A percentile compares a stretch with the other conserved stretches of the same genome.
Conservation (phyloP, 768 basidiomycete genomes). For the Termitomyces sp. region DNA sequence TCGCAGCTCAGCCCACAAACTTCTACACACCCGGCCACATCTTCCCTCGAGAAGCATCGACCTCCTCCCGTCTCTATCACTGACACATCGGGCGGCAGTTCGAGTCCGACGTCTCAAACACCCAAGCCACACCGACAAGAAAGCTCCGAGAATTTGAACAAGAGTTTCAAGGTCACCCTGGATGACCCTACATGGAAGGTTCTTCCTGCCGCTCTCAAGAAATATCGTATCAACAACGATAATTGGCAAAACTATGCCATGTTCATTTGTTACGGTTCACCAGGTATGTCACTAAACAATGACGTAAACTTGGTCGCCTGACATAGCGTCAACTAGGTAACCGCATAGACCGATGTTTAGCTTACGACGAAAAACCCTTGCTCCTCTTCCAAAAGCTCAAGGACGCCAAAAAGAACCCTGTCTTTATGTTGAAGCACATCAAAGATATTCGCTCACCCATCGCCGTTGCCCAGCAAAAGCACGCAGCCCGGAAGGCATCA, state of each 20-base stretch:
- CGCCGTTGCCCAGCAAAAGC: slow-evolving; percentile 94
- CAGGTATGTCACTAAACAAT: slow-evolving; percentile 48
- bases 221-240: slow-evolving; percentile 97
- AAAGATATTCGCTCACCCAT: slow-evolving; percentile 97
- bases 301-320: neutral
- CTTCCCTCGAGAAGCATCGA: slow-evolving; percentile 26
- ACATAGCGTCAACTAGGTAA: slow-evolving; percentile 38
- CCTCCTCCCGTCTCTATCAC: slow-evolving; percentile 24
- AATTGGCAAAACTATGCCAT: slow-evolving; percentile 99
- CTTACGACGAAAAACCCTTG: slow-evolving; percentile 96
- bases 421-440: slow-evolving; percentile 98
- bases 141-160: slow-evolving; percentile 63
- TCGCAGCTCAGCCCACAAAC: slow-evolving; percentile 19
- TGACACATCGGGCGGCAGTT: slow-evolving; percentile 23
- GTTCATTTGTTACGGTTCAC: slow-evolving; percentile 96
- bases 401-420: slow-evolving; percentile 95
- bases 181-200: slow-evolving; percentile 99
- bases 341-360: slow-evolving; percentile 87
- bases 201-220: slow-evolving; percentile 94
- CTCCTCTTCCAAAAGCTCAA: slow-evolving; percentile 97
- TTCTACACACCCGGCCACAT: slow-evolving; percentile 4
- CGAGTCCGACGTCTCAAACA: slow-evolving; percentile 26
- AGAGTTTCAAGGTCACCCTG: slow-evolving; percentile 95
- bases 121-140: slow-evolving; percentile 54
- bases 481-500: slow-evolving; percentile 80